Percentiles rank a stretch among this genome's conserved stretches.
phyloP scores from a whole-genome alignment of 768 basidiomycete genomes.

The Boletus rubropictus region DNA sequence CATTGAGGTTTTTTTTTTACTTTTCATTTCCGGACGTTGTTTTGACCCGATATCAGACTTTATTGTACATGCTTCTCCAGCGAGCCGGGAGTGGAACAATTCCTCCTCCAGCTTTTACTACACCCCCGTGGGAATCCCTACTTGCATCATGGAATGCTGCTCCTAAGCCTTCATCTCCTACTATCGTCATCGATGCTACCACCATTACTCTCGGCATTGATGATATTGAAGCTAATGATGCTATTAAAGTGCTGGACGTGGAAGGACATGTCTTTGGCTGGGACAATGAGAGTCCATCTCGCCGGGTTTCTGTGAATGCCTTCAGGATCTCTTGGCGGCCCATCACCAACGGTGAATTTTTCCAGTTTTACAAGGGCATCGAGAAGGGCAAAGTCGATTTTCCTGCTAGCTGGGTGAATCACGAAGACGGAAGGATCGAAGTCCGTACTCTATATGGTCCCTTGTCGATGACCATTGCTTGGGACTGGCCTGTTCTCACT shows the following conservation, averaged over 20 bases:
- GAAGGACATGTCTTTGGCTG: constrained; percentile 75
- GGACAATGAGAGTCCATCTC: constrained; percentile 87
- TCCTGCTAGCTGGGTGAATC: constrained; percentile 26
- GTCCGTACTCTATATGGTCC: constrained; percentile 88
- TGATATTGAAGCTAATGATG: constrained; percentile 72
- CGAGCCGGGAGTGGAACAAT: constrained; percentile 71
- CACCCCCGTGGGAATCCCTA: constrained; percentile 67
- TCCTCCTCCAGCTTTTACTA: constrained; percentile 67
- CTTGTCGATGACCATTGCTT: constrained; percentile 67
- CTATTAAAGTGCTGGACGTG: constrained; percentile 32
- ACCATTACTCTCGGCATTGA: constrained; percentile 71
- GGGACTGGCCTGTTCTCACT: constrained; percentile 81
- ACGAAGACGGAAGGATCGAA: constrained; percentile 27
- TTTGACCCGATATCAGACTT: constrained; percentile 43
- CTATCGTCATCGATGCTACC: constrained; percentile 54
- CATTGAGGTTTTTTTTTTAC: constrained; percentile 48
- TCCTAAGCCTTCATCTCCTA: constrained; percentile 38
- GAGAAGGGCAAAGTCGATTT: constrained; percentile 38
- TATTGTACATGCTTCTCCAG: constrained; percentile 92
- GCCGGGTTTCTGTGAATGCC: constrained; percentile 50
- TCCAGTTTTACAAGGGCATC: constrained; percentile 48
- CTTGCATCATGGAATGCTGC: constrained; percentile 41
- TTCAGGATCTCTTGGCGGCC: constrained; percentile 85
- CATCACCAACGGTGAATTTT: constrained; percentile 85
- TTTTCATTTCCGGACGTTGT: not conserved